Evolutionary conservation across 306 rosid genomes (phyloP).

Genomic region (Ziziphus jujuba): DNA sequence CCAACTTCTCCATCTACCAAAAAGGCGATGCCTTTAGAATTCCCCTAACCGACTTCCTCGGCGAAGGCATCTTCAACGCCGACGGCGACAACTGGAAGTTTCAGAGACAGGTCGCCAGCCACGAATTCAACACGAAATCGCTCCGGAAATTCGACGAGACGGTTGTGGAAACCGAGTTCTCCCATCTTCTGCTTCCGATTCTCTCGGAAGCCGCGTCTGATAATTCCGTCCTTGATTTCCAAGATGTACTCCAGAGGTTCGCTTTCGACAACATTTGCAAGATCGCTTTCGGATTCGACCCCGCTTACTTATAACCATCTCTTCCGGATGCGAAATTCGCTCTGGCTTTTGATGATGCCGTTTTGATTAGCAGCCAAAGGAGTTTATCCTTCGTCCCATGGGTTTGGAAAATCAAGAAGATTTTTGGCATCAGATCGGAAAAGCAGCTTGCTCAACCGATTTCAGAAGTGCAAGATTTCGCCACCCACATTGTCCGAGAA

Average conservation of each 20-base stretch:
- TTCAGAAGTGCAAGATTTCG: constrained; percentile 45
- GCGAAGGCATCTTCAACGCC: constrained; percentile 58
- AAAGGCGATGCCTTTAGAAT: no score
- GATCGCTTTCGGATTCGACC: no score
- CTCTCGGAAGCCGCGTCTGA: no score
- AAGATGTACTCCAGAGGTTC: no score
- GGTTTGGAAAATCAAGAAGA: constrained; percentile 43
- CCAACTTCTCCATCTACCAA: constrained; percentile 48
- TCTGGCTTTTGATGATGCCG: constrained; percentile 56
- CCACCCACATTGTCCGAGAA: no score
- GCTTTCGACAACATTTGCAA: no score
- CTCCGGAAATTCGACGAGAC: no score
- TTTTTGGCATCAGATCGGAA: constrained; percentile 45
- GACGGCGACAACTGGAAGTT: constrained; percentile 59
- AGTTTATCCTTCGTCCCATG: constrained; percentile 6
- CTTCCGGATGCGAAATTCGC: no score
- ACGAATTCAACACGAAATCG: constrained; percentile 22
- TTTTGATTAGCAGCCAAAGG: constrained; percentile 40
- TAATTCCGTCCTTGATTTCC: no score
- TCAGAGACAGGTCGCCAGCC: constrained; percentile 52
- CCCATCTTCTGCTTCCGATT: no score
- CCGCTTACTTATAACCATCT: no score
- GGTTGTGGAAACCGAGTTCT: no score
- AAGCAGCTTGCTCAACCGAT: constrained; percentile 22
- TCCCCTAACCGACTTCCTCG: constrained; percentile 54